Evolutionary conservation across 306 rosid species (phyloP).

Genomic region (Acacia acuminata): DNA sequence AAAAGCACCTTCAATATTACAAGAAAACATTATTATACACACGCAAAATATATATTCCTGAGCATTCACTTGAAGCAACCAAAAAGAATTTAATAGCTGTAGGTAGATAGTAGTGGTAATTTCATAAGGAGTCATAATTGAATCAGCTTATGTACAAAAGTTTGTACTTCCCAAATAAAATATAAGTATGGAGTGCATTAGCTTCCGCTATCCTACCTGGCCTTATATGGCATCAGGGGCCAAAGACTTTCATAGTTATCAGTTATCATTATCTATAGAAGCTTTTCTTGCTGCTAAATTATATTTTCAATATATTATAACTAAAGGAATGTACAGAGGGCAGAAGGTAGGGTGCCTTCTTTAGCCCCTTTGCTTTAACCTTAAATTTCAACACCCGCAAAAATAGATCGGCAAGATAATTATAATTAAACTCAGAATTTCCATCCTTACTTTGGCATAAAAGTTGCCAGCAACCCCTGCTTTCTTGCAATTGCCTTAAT

Average conservation of each 20-base stretch:
- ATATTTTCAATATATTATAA: neutral
- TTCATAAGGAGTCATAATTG: too few relatives aligned
- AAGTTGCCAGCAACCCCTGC: slow-evolving; percentile 80
- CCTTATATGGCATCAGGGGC: neutral
- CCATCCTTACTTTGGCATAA: slow-evolving; percentile 78
- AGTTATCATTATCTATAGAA: neutral
- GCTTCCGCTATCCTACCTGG: too few relatives aligned
- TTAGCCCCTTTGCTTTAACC: neutral
- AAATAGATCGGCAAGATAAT: neutral
- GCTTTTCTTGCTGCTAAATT: neutral
- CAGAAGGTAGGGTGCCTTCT: neutral
- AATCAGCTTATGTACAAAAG: too few relatives aligned
- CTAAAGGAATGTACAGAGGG: neutral
- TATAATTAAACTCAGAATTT: slow-evolving; percentile 16
- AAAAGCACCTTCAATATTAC: slow-evolving; percentile 54
- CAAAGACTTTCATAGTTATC: neutral
- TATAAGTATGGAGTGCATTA: too few relatives aligned
- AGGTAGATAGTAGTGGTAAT: neutral
- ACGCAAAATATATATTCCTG: neutral
- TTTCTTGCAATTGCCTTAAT: slow-evolving; percentile 81
- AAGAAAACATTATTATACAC: slow-evolving; percentile 30
- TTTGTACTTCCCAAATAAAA: too few relatives aligned
- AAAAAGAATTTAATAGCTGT: slow-evolving; percentile 2
- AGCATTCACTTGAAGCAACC: neutral
- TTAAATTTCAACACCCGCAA: neutral